phyloP scores from a whole-genome alignment of 371 early-diverging fungal genomes.

The Mucor circinelloides region DNA sequence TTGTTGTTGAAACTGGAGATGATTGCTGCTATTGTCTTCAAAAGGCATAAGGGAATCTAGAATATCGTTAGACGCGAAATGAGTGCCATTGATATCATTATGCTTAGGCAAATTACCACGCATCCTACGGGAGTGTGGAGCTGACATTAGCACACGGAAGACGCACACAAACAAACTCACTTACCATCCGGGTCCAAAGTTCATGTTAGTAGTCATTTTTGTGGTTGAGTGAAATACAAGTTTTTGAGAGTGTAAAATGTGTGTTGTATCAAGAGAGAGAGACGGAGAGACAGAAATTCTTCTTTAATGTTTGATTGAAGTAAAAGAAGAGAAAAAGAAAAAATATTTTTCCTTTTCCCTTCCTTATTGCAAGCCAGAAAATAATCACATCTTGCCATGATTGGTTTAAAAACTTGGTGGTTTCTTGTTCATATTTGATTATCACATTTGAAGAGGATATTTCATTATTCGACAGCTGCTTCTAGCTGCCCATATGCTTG shows the following conservation, averaged over 20 bases:
- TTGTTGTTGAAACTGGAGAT: constrained; percentile 10
- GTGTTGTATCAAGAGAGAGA: neutral
- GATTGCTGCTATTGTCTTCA: constrained; percentile 2
- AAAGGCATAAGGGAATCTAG: constrained; percentile 19
- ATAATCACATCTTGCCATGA: neutral
- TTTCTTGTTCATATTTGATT: neutral
- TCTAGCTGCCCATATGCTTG: neutral
- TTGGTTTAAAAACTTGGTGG: neutral
- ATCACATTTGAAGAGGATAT: neutral
- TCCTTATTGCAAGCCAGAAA: constrained; percentile 1
- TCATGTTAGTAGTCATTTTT: constrained; percentile 74
- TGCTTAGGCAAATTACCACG: constrained; percentile 45
- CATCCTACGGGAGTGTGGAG: constrained; percentile 40
- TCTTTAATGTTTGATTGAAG: neutral
- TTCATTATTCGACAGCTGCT: neutral
- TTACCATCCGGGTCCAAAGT: constrained; percentile 88
- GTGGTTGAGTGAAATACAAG: constrained; percentile 1
- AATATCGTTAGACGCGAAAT: constrained; percentile 14
- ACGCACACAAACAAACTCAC: neutral
- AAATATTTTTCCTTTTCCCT: neutral
- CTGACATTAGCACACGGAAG: neutral
- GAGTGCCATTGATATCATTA: constrained; percentile 24
- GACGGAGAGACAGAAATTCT: neutral
- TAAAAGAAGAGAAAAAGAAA: neutral
- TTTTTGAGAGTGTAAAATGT: neutral